A percentile compares a stretch with the other conserved stretches of the same genome.
These are phyloP conservation scores for Magnusiomyces clavatus DNA, from an alignment of 1,139 yeast genomes.

Conservation along the genomic window DNA sequence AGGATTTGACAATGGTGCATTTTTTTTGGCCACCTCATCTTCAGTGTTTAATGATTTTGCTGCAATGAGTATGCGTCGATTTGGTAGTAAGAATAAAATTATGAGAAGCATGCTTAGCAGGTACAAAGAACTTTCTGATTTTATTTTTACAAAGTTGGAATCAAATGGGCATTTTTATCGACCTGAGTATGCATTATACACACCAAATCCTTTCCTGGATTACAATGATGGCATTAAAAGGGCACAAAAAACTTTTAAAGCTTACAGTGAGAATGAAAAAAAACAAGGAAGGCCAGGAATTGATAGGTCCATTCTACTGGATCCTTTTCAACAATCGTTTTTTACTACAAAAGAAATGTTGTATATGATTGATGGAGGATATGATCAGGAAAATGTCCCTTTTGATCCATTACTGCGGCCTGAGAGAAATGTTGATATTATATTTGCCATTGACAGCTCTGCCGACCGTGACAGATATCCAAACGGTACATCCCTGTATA, in stretches of 20 bases:
- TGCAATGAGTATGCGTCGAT: constrained; percentile 14
- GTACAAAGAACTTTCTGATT: constrained; percentile 8
- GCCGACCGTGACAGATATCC: constrained; percentile 46
- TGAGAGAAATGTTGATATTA: constrained; percentile 63
- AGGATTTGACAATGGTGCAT: constrained; percentile 76
- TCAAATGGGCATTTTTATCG: constrained; percentile 27
- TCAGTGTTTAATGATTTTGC: constrained; percentile 61
- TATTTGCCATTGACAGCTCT: constrained; percentile 80
- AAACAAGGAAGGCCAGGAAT: background rate
- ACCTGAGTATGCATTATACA: constrained; percentile 60
- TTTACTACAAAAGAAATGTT: constrained; percentile 38
- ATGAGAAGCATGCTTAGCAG: background rate
- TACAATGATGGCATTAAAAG: constrained; percentile 16
- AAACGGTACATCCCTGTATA: constrained; percentile 66
- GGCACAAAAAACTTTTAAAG: constrained; percentile 5
- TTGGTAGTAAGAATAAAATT: background rate
- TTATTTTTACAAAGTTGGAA: constrained; percentile 19
- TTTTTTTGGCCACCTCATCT: constrained; percentile 69
- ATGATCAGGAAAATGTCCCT: constrained; percentile 74
- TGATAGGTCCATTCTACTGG: constrained; percentile 5
- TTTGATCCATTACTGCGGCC: constrained; percentile 67
- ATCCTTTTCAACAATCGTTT: constrained; percentile 12
- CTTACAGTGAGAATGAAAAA: constrained; percentile 6
- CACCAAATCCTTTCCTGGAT: constrained; percentile 68
- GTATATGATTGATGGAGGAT: constrained; percentile 83